Evolutionary conservation across 768 basidiomycete species (phyloP), one percentile per base, ranked within the genome.

Genomic region (Strobilomyces confusus): DNA sequence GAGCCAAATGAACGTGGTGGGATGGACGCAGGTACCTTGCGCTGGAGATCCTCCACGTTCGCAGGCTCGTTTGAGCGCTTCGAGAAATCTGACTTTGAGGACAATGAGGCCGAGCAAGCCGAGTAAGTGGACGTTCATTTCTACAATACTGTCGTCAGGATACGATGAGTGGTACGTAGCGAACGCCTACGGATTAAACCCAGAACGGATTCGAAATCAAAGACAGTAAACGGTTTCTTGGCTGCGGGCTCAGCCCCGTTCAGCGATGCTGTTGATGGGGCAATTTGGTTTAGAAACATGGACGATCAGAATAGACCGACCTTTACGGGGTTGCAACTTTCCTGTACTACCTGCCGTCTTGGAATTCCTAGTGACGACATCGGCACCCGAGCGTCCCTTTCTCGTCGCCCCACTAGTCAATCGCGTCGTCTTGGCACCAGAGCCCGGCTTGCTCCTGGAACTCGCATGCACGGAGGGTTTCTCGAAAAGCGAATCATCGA

Each of bases 61-160:
- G 23, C 81, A 80, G 7, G 95, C 61, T 15, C 77, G 80, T 36
- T 86, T 76, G 4, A 84, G 75, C 15, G 84, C 70, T 49, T 84
- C 81, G 23, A 98, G 75, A 4, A 86, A 67, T 44, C 82, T 83
- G 5, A 93, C 76, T 54, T 86, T 86, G 17, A 80, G 74, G 5
- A 93, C 69, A 3, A 79, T 72, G 17, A 88, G 77, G 0, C 84
- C 86, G 4, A 93, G 69, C 9, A 92, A 59, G 2, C 89, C 87
- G 17, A 92, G 77, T 40, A 95, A 70, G 43, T 82, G 75, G 0
- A 80, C 68, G 19, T 76, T 72, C 58, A 83, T 75, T 54, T 82
- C 86, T 88, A 58, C 14, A 19, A 15, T 0, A 29, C 9, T 5
- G 0, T 22, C 20, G 17, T 58, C 49, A 58, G 36, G 20, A 25